Evolutionary conservation across 2,329 filamentous ascomycete species (phyloP), one percentile per base, ranked within the genome.

Genomic region (Exophiala phaeomuriformis): DNA sequence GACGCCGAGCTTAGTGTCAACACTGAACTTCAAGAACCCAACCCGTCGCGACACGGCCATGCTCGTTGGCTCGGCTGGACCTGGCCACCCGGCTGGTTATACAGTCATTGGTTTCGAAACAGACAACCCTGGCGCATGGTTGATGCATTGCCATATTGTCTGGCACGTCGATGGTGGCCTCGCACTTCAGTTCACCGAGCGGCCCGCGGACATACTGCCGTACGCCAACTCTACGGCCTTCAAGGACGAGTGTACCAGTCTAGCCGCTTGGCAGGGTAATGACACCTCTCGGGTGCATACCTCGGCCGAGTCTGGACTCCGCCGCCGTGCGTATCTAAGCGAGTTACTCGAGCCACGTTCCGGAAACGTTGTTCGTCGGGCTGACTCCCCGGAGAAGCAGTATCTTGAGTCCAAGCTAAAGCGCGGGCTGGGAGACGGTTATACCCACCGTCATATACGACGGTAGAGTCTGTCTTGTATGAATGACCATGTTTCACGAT

Each of bases 111-210:
- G 73, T 0, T 76, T 77, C 55, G 62, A 69, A 19, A 69, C 69
- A 3, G 68, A 73, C 51, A 74, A 73, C 51, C 71, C 71, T 1
- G 71, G 79, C 35, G 73, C 86, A 27, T 86, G 82, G 83, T 67
- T 86, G 3, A 86, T 90, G 71, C 86, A 90, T 69, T 90, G 86
- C 68, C 87, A 90, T 66, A 85, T 90, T 48, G 85, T 88, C 64
- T 91, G 84, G 85, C 85, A 89, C 65, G 73, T 87, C 53, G 71
- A 77, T 1, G 81, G 81, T 1, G 85, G 85, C 7, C 73, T 88
- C 28, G 73, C 71, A 6, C 66, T 80, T 33, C 75, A 81, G 42
- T 62, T 52, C 49, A 35, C 60, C 27, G 60, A 61, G 44, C 41
- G 55, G 32, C 56, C 59, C 1, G 46, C 19, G 8, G 56, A 61